These are phyloP conservation scores for Pythium diclinum DNA, from an alignment of 352 stramenopile species.

Conservation along the genomic window DNA sequence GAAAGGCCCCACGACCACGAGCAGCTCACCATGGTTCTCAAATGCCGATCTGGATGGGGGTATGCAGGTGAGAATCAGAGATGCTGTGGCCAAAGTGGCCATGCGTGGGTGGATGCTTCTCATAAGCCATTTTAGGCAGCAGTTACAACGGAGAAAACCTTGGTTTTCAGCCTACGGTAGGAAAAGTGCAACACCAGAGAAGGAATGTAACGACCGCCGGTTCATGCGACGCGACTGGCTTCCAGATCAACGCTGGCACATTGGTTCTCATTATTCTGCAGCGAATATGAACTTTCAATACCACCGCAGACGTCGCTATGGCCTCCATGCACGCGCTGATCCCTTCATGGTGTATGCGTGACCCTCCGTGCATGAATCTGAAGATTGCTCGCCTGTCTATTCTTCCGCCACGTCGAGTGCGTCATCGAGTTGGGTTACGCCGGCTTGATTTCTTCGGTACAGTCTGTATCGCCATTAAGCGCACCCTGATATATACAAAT, in stretches of 20 bases:
- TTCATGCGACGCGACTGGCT: neutral
- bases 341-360: neutral
- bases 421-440: constrained; percentile 16
- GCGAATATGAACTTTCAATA: neutral
- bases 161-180: neutral
- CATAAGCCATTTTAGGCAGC: constrained; percentile 3
- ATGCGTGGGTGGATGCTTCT: constrained; percentile 1
- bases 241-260: neutral
- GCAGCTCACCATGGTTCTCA: constrained; percentile 12
- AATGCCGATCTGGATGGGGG: neutral
- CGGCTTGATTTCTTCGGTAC: constrained; percentile 13
- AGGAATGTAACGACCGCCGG: constrained; percentile 15
- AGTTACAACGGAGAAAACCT: neutral
- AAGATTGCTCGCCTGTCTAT: constrained; percentile 4
- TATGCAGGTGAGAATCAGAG: neutral
- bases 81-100: neutral
- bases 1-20: constrained; percentile 5
- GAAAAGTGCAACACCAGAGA: neutral
- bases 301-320: neutral
- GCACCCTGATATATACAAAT: too few relatives aligned
- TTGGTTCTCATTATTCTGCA: neutral
- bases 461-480: too few relatives aligned
- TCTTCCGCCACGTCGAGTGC: constrained; percentile 13
- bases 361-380: neutral
- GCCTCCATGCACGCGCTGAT: neutral